Evolutionary conservation across 169 alveolate species (phyloP).

Genomic region (Plasmodium cynomolgi): DNA sequence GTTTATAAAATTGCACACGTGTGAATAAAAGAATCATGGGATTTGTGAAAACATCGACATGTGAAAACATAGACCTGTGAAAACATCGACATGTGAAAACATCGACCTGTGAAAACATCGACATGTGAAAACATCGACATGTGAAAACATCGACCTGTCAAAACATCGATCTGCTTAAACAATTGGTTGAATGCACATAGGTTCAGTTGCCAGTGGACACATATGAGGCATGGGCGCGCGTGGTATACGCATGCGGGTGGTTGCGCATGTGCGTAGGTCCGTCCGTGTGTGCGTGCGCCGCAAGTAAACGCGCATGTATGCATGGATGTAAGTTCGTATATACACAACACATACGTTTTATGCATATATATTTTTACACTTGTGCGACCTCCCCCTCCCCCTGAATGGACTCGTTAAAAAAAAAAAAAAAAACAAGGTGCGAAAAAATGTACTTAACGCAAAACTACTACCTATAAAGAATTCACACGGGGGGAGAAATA

Average conservation of each 20-base stretch:
- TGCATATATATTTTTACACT: not conserved
- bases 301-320: not conserved
- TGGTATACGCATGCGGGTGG: not conserved
- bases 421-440: not conserved
- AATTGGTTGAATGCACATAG: not conserved
- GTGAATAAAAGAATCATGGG: not conserved
- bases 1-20: not conserved
- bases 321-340: not conserved
- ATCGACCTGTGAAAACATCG: too few relatives aligned
- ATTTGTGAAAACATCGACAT: too few relatives aligned
- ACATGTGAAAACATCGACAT: too few relatives aligned
- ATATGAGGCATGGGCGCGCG: not conserved
- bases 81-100: not conserved
- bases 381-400: not conserved
- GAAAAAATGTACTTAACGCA: slow-evolving; percentile 15
- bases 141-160: too few relatives aligned
- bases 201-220: not conserved
- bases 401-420: not conserved
- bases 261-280: not conserved
- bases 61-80: too few relatives aligned
- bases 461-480: not conserved
- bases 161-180: not conserved
- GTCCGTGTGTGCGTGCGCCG: not conserved
- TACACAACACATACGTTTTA: not conserved
- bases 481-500: not conserved